Evolutionary conservation across 345 rosid genomes (phyloP).

Genomic region (Populus simonii): DNA sequence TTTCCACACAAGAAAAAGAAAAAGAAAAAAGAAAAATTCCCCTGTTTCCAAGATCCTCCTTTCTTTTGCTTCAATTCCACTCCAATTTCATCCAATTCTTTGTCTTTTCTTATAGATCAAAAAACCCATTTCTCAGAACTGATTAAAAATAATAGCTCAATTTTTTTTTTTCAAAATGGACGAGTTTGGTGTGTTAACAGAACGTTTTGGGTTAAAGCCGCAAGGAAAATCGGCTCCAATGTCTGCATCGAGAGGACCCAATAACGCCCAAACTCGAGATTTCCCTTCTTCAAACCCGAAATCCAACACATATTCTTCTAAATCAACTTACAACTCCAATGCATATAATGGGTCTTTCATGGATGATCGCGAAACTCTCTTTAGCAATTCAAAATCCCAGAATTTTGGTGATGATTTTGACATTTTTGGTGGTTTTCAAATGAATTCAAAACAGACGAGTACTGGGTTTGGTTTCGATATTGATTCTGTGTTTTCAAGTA

Average conservation of each 20-base stretch:
- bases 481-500: conserved; percentile 44
- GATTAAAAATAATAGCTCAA: not conserved
- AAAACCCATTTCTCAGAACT: not conserved
- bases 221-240: conserved; percentile 89
- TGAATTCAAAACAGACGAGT: conserved; percentile 22
- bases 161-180: conserved; percentile 42
- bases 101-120: not conserved
- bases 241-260: conserved; percentile 57
- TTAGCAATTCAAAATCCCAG: conserved; percentile 18
- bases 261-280: conserved; percentile 24
- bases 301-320: conserved; percentile 25
- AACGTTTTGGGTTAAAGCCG: conserved; percentile 73
- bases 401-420: conserved; percentile 44
- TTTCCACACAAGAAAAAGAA: not conserved
- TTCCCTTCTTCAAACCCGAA: conserved; percentile 17
- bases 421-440: conserved; percentile 44
- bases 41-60: conserved; percentile 5
- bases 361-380: conserved; percentile 28
- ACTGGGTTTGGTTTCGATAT: conserved; percentile 44
- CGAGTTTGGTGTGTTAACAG: conserved; percentile 76
- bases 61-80: not conserved
- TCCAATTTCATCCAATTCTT: not conserved
- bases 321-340: conserved; percentile 30
- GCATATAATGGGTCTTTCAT: conserved; percentile 32
- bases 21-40: not conserved